These are phyloP conservation scores for Ustulina deusta DNA, from an alignment of 2,329 filamentous ascomycete genomes.

Conservation along the genomic window DNA sequence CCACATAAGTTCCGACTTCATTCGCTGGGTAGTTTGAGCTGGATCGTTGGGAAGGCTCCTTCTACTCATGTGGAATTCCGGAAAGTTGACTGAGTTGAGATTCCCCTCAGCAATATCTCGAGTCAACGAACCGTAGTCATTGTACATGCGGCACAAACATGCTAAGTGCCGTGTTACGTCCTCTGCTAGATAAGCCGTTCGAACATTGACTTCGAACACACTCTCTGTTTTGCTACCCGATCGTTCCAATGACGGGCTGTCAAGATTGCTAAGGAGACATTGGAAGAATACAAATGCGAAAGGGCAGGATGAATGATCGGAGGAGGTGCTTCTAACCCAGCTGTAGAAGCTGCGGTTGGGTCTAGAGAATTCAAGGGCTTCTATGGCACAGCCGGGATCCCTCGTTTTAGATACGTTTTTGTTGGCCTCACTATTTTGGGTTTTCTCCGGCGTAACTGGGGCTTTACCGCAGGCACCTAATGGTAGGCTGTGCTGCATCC, in stretches of 20 bases:
- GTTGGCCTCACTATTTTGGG: too few species aligned
- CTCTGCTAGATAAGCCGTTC: neutral
- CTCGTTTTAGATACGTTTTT: too few species aligned
- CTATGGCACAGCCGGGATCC: too few species aligned
- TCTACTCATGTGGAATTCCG: slow-evolving; percentile 20
- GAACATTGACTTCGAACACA: neutral
- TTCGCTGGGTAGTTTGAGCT: too few species aligned
- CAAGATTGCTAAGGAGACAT: neutral
- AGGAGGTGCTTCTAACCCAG: slow-evolving; percentile 32
- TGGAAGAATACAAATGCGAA: slow-evolving; percentile 33
- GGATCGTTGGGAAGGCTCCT: too few species aligned
- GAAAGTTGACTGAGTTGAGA: slow-evolving; percentile 5
- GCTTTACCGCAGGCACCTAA: too few species aligned
- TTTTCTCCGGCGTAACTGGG: too few species aligned
- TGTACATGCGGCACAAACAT: neutral
- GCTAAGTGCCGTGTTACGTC: slow-evolving; percentile 8
- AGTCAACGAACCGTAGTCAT: slow-evolving; percentile 8
- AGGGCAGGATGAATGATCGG: slow-evolving; percentile 34
- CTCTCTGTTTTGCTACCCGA: neutral
- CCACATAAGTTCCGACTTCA: neutral
- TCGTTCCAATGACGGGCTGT: too few species aligned
- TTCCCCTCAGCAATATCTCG: neutral
- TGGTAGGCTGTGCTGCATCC: too few species aligned
- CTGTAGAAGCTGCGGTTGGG: slow-evolving; percentile 20
- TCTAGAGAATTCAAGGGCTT: too few species aligned